Evolutionary conservation across 2,329 filamentous ascomycete species (phyloP), one percentile per base, ranked within the genome.

Genomic region (Diaporthe aspalathi): DNA sequence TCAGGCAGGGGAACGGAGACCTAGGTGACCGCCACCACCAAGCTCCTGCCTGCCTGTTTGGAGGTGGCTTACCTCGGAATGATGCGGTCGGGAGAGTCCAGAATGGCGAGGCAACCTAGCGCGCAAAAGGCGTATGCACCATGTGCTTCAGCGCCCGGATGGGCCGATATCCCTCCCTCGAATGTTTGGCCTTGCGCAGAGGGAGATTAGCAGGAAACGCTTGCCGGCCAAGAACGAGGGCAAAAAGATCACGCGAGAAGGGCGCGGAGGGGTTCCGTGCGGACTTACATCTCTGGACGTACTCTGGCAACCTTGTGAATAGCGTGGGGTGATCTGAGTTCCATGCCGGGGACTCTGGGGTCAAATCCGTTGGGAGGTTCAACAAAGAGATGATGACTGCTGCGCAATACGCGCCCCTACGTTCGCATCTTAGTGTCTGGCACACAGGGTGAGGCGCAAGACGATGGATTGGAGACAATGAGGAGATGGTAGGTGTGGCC

Each of bases 111-210:
- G 81, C 94, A 97, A 69, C 92, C 96, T 72, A 99, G 84, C 70
- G 93, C 95, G 82, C 95, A 98, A 82, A 98, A 98, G 32, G 95
- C 94, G 83, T 98, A 99, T 74, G 94, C 96, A 73, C 96, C 96
- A 83, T 99, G 96, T 68, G 95, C 96, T 86, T 99, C 96, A 74
- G 92, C 91, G 72, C 92, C 92, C 67, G 95, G 96, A 74, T 92
- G 91, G 70, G 90, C 92, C 74, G 93, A 95, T 76, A 99, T 94
- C 62, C 96, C 96, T 74, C 96, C 96, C 84, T 99, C 96, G 81
- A 92, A 98, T 14, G 94, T 97, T 87, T 98, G 95, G 80, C 93
- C 92, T 94, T 74, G 73, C 70, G n/a, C 17, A 8, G 11, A n/a
- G n/a, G 38, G 68, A 63, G 67, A 66, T 80, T 70, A 79, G 72